Evolutionary conservation across 257 asterid species (phyloP).

Genomic region (Thymus mandschuricus): DNA sequence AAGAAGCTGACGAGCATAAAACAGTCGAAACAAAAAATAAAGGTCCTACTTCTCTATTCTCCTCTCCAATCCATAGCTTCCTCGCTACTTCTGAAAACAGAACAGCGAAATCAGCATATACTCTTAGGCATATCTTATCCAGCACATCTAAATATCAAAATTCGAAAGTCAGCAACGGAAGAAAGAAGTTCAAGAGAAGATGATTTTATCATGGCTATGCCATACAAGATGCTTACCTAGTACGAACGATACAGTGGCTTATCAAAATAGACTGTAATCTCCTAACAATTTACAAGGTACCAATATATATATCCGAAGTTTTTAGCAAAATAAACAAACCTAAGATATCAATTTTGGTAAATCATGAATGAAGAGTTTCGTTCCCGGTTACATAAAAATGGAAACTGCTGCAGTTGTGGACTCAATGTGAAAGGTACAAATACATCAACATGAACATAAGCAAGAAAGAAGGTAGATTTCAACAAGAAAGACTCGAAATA

Average conservation of each 20-base stretch:
- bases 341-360: background rate
- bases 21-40: conserved; percentile 42
- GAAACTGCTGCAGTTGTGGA: background rate
- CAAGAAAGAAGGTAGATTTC: too few species aligned
- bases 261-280: background rate
- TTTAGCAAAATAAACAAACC: background rate
- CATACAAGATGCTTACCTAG: background rate
- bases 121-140: background rate
- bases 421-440: background rate
- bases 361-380: background rate
- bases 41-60: conserved; percentile 33
- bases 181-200: background rate
- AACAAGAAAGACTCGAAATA: background rate
- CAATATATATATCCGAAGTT: background rate
- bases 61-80: conserved; percentile 43
- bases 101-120: conserved; percentile 7
- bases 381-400: background rate
- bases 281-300: background rate
- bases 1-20: conserved; percentile 53
- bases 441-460: background rate
- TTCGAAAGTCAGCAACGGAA: background rate
- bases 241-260: background rate
- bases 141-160: background rate
- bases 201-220: background rate
- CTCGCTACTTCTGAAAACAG: conserved; percentile 47